These are phyloP conservation scores for Mycena amicta DNA, from an alignment of 768 basidiomycete genomes.

Conservation along the genomic window DNA sequence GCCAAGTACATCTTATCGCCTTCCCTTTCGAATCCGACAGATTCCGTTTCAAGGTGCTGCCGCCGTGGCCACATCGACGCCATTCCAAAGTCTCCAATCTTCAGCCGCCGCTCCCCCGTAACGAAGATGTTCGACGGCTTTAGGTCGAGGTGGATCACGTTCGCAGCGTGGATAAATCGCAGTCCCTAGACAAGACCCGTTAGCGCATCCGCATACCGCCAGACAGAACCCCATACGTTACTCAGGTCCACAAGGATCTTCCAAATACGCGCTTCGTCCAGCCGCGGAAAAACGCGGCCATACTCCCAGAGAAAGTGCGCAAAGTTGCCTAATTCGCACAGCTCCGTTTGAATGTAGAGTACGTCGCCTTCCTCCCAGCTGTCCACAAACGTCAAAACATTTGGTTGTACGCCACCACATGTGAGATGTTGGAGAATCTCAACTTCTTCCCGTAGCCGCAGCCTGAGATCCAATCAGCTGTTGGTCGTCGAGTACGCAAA, in stretches of 20 bases:
- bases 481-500: neutral
- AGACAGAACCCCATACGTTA: conserved; percentile 62
- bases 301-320: conserved; percentile 90
- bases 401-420: conserved; percentile 61
- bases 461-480: conserved; percentile 41
- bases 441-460: conserved; percentile 92
- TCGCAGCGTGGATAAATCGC: conserved; percentile 83
- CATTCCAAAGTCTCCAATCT: conserved; percentile 99
- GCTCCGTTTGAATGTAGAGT: conserved; percentile 90
- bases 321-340: conserved; percentile 93
- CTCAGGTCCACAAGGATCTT: conserved; percentile 91
- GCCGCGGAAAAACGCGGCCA: conserved; percentile 76
- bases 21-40: conserved; percentile 82
- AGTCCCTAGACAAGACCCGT: conserved; percentile 61
- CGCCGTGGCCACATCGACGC: conserved; percentile 89
- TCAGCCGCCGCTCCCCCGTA: conserved; percentile 83
- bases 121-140: conserved; percentile 98
- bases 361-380: conserved; percentile 94
- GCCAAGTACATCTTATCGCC: conserved; percentile 98
- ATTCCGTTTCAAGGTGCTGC: conserved; percentile 34
- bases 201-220: conserved; percentile 29
- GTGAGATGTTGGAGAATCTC: conserved; percentile 83
- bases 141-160: conserved; percentile 92
- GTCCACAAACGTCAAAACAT: conserved; percentile 87
- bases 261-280: conserved; percentile 95